A percentile compares a stretch with the other conserved stretches of the same genome.
Conservation (phyloP, 2,329 filamentous ascomycete species). For the Xenoacremonium recifei region DNA sequence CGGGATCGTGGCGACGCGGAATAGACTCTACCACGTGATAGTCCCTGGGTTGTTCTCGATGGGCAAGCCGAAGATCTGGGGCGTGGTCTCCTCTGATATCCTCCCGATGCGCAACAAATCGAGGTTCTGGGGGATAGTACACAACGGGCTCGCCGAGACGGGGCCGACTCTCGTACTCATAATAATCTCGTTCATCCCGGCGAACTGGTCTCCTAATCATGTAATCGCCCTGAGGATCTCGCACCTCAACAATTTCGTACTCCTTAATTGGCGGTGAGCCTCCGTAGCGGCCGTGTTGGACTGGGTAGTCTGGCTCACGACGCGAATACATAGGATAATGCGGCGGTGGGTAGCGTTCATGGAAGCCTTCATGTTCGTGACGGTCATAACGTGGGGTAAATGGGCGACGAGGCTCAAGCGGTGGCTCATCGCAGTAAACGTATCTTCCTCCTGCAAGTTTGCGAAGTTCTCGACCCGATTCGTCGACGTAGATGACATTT, state of each 20-base stretch:
- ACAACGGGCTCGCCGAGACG: conserved; percentile 9
- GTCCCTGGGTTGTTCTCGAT: too few relatives aligned
- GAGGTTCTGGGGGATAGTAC: too few relatives aligned
- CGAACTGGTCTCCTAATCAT: conserved; percentile 42
- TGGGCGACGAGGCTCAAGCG: conserved; percentile 4
- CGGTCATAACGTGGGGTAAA: conserved; percentile 7
- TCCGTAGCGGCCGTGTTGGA: conserved; percentile 12
- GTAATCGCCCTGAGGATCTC: conserved; percentile 45
- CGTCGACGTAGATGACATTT: conserved; percentile 25
- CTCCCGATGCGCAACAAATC: too few relatives aligned
- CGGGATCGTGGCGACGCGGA: too few relatives aligned
- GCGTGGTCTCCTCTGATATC: too few relatives aligned
- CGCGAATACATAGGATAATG: conserved; percentile 11
- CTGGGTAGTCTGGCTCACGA: conserved; percentile 5
- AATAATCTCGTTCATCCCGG: conserved; percentile 24
- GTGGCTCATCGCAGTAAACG: conserved; percentile 5
- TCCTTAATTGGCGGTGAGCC: conserved; percentile 19
- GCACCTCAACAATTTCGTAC: conserved; percentile 47
- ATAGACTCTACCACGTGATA: too few relatives aligned
- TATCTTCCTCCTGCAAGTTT: conserved; percentile 13
- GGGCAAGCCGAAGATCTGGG: too few relatives aligned
- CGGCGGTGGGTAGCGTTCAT: conserved; percentile 7
- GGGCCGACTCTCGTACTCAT: conserved; percentile 21
- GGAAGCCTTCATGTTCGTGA: conserved; percentile 9
- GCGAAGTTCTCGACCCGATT: conserved; percentile 22